Evolutionary conservation across 2,329 filamentous ascomycete species (phyloP).

Genomic region (Xylaria digitata): DNA sequence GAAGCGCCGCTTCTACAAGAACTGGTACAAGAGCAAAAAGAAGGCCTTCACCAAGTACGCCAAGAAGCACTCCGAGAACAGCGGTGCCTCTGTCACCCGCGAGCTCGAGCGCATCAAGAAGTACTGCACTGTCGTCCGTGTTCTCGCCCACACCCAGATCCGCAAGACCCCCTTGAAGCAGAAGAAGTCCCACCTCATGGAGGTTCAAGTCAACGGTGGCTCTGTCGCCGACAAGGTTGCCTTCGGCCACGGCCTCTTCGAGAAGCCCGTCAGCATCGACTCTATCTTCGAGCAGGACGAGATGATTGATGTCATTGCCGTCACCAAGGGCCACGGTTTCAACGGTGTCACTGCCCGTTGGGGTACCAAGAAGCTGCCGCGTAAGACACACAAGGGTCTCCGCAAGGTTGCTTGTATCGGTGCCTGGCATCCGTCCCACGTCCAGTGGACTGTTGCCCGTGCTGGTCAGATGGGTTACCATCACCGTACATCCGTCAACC

Average conservation of each 20-base stretch:
- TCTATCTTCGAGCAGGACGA: conserved; percentile 99
- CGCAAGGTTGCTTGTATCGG: conserved; percentile 99
- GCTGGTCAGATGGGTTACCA: conserved; percentile 99
- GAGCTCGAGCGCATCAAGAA: conserved; percentile 99
- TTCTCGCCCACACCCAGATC: conserved; percentile 99
- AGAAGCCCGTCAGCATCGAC: conserved; percentile 96
- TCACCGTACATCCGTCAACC: conserved; percentile 99
- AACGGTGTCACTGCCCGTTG: conserved; percentile 96
- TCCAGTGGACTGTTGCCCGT: conserved; percentile 99
- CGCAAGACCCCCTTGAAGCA: conserved; percentile 99
- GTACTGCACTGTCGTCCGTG: conserved; percentile 99
- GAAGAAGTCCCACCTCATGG: conserved; percentile 99
- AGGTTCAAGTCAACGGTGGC: conserved; percentile 99
- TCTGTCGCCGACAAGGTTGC: conserved; percentile 96
- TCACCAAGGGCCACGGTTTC: conserved; percentile 99
- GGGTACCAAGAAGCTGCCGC: conserved; percentile 99
- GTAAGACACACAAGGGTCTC: conserved; percentile 99
- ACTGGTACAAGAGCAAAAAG: conserved; percentile 99
- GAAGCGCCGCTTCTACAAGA: conserved; percentile 99
- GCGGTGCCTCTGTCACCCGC: conserved; percentile 88
- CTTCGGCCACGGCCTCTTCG: conserved; percentile 94
- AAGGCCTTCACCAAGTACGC: conserved; percentile 99
- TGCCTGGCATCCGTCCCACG: conserved; percentile 99
- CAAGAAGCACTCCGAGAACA: conserved; percentile 99
- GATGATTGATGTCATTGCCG: conserved; percentile 98